These are phyloP conservation scores for Fallopia convolvulus DNA, from an alignment of 148 eudicot species.

Conservation along the genomic window DNA sequence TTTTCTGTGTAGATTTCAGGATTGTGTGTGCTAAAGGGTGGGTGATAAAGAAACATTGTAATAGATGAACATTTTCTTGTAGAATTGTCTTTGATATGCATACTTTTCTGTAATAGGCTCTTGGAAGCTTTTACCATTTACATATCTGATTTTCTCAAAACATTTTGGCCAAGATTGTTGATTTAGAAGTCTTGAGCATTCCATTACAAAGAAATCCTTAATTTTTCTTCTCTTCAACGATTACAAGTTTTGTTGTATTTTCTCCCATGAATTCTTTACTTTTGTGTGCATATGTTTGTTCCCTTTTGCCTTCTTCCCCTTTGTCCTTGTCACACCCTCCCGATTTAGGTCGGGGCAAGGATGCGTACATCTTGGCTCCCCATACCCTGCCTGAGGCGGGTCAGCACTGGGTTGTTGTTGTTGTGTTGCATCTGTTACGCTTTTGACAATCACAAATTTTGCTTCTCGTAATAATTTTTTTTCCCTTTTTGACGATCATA, in stretches of 20 bases:
- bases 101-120: not conserved
- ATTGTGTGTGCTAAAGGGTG: not conserved
- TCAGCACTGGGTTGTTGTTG: no score
- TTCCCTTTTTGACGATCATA: no score
- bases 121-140: not conserved
- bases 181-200: no score
- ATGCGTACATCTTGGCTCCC: no score
- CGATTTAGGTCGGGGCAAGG: no score
- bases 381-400: no score
- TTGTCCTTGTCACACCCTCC: no score
- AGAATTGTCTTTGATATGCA: not conserved
- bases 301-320: no score
- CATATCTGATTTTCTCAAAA: not conserved
- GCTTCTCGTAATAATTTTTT: no score
- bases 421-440: no score
- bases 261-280: not conserved
- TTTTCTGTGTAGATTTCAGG: not conserved
- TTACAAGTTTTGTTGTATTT: not conserved
- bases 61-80: not conserved
- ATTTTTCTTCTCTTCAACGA: not conserved
- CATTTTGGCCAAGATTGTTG: not conserved
- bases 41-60: no score
- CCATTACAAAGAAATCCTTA: not conserved
- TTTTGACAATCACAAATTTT: no score
- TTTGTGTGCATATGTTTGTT: not conserved